Percentiles rank a stretch among this genome's conserved stretches.
Conservation (phyloP, 768 basidiomycete genomes). For the Psilocybe cyanescens region DNA sequence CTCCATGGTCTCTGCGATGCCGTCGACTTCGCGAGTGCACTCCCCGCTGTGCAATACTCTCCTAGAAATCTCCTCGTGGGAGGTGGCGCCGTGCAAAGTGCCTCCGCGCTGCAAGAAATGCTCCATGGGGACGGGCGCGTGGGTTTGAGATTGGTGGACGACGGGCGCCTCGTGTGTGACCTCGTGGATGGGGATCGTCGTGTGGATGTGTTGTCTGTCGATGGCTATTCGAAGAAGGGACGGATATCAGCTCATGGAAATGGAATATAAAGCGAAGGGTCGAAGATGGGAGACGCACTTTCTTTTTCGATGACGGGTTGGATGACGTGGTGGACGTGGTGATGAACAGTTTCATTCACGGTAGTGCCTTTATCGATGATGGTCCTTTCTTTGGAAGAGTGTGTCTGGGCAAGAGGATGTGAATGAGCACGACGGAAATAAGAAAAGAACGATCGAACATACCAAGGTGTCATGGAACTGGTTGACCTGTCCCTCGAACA, state of each 20-base stretch:
- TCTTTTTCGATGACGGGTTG: conserved; percentile 44
- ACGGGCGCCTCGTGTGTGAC: conserved; percentile 41
- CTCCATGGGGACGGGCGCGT: conserved; percentile 35
- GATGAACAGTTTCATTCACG: conserved; percentile 34
- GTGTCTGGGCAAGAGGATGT: conserved; percentile 15
- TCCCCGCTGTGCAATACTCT: conserved; percentile 25
- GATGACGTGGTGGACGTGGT: conserved; percentile 41
- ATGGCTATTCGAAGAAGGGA: conserved; percentile 22
- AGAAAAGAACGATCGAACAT: conserved; percentile 1
- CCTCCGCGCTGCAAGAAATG: conserved; percentile 33
- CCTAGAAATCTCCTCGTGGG: conserved; percentile 20
- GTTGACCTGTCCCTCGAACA: conserved; percentile 31
- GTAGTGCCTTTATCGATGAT: conserved; percentile 37
- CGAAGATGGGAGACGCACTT: conserved; percentile 24
- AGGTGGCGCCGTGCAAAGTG: conserved; percentile 13
- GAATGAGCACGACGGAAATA: background rate
- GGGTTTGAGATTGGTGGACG: conserved; percentile 37
- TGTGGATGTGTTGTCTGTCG: conserved; percentile 32
- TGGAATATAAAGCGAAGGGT: too few species aligned
- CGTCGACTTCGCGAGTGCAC: conserved; percentile 29
- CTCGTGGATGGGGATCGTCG: conserved; percentile 39
- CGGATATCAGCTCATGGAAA: background rate
- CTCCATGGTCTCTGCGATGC: conserved; percentile 24
- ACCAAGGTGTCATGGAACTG: conserved; percentile 32
- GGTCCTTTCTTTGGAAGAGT: conserved; percentile 29